These are phyloP conservation scores for Fusarium denticulatum DNA, from an alignment of 2,329 filamentous ascomycete species.

Conservation along the genomic window DNA sequence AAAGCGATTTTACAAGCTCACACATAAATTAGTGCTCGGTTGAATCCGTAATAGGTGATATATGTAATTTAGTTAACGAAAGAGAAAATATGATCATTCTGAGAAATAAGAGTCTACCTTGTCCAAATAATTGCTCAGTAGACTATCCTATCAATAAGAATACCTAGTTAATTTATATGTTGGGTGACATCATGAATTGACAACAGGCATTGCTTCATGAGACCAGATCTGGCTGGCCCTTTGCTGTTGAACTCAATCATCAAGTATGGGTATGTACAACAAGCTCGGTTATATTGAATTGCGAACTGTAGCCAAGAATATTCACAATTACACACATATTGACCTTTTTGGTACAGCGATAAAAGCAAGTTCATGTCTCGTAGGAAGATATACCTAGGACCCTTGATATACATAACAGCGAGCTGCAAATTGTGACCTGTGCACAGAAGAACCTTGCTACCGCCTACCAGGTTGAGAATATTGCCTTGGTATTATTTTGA, in stretches of 20 bases:
- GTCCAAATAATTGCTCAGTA: neutral
- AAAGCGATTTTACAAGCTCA: neutral
- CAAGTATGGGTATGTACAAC: neutral
- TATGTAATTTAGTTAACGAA: neutral
- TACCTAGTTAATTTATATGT: constrained; percentile 19
- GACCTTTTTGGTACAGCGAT: constrained; percentile 1
- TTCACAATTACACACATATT: neutral
- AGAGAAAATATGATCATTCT: neutral
- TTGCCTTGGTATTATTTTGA: neutral
- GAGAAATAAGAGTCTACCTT: neutral
- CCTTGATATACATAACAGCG: neutral
- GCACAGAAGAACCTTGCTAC: neutral
- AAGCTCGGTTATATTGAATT: neutral
- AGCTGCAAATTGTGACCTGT: constrained; percentile 1
- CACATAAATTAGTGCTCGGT: neutral
- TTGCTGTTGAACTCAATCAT: neutral
- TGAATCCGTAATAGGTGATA: neutral
- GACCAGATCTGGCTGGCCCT: constrained; percentile 11
- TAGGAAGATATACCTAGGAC: neutral
- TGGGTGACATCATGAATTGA: constrained; percentile 24
- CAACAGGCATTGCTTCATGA: constrained; percentile 31
- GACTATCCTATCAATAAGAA: neutral
- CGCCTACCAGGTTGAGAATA: constrained; percentile 1
- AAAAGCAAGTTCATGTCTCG: neutral
- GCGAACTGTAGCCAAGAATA: neutral